A percentile compares a stretch with the other conserved stretches of the same genome.
Conservation (phyloP, 768 basidiomycete species). For the Tulasnella sp. region DNA sequence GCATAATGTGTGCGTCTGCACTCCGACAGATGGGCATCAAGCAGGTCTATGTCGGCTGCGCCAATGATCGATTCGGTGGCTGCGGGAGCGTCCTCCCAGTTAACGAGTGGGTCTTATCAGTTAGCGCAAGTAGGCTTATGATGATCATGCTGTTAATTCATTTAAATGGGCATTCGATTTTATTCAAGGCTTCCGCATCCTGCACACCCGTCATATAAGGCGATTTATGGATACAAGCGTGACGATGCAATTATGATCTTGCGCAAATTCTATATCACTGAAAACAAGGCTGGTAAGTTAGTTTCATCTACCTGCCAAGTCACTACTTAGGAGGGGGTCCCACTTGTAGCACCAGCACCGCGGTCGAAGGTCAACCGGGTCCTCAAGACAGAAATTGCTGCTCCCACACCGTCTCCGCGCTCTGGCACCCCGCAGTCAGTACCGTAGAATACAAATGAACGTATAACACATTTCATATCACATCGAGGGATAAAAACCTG, state of each 20-base stretch:
- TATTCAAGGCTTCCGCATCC: constrained; percentile 52
- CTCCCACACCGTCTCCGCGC: background rate
- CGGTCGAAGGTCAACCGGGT: constrained; percentile 74
- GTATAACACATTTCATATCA: no score
- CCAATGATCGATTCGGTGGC: constrained; percentile 92
- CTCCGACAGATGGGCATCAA: constrained; percentile 87
- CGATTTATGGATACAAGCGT: constrained; percentile 62
- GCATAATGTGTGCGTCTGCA: constrained; percentile 98
- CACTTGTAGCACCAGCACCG: constrained; percentile 67
- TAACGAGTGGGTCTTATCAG: constrained; percentile 49
- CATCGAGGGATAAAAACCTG: no score
- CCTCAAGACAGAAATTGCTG: constrained; percentile 66
- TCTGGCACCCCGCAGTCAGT: no score
- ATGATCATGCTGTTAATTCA: background rate
- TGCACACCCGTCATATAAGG: constrained; percentile 59
- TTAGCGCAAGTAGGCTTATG: background rate
- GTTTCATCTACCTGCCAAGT: constrained; percentile 11
- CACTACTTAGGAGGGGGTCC: constrained; percentile 12
- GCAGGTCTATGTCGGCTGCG: constrained; percentile 85
- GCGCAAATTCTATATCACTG: constrained; percentile 82
- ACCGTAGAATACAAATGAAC: no score
- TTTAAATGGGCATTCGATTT: background rate
- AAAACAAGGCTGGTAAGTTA: constrained; percentile 77
- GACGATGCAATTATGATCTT: constrained; percentile 82
- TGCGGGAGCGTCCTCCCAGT: constrained; percentile 91